Evolutionary conservation across 208 protist species (phyloP), one percentile per base, ranked within the genome.

Genomic region (Acanthamoeba pearcei): DNA sequence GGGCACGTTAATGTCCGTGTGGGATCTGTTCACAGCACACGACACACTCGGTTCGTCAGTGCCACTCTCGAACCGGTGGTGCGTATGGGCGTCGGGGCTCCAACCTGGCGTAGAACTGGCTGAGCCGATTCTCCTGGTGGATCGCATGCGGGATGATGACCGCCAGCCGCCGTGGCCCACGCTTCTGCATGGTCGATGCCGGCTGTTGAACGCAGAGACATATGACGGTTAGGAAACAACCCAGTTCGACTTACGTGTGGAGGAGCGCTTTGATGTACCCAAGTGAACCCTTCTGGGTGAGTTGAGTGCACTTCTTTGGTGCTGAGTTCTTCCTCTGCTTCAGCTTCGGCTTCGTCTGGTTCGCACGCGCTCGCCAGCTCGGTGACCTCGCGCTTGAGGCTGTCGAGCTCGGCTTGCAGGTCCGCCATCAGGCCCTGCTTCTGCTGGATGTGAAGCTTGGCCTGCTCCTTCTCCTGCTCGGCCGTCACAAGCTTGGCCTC

Each of bases 81-180:
- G 46, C 46, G 10, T 12, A 12, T 49, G 17, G 1, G 17, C 5
- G 49, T 10, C 0, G 12, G 60, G n/a, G 0, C 1, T 66, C 1
- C 32, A 15, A 92, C 89, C 89, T 53, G 12, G 89, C 89, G 32
- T 64, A 82, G 29, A 74, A 93, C 55, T 93, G 24, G 29, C 89
- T 93, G 13, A 93, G 66, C 42, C 89, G 64, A 46, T 93, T 74
- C 55, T 93, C 89, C 29, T 93, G 89, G 46, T 78, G 62, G 42
- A 93, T 80, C 1, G 89, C 89, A 57, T 93, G 89, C 0, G 89
- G 89, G 10, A 93, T 80, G 66, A 93, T 80, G n/a, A 93, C 78
- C 15, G 70, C 89, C 22, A 93, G 49, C 49, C 70, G 53, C 19
- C 62, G 70, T 4, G 89, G 89, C 17, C 3, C 19, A 12, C 89